Percentiles rank a stretch among this genome's conserved stretches.
Conservation (phyloP, 2,329 filamentous ascomycete genomes). For the Aulographum hederae region DNA sequence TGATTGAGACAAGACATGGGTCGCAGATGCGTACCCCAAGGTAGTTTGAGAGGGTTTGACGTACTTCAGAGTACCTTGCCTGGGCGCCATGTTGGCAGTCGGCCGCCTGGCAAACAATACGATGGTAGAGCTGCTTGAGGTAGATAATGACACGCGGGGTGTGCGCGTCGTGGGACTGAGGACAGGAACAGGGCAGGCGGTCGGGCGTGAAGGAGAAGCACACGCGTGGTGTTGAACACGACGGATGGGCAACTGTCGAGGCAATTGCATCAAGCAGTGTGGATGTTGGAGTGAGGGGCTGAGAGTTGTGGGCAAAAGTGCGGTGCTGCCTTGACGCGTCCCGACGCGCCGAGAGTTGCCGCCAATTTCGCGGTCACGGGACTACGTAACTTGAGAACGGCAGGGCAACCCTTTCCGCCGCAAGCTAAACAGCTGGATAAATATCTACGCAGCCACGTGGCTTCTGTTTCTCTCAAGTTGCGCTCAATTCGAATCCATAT, state of each 20-base stretch:
- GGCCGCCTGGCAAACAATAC: too few relatives aligned
- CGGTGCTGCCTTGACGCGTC: too few relatives aligned
- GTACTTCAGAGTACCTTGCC: slow-evolving; percentile 80
- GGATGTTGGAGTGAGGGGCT: too few relatives aligned
- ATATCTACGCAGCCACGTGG: too few relatives aligned
- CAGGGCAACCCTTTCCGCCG: too few relatives aligned
- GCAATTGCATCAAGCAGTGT: neutral
- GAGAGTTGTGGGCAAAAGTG: too few relatives aligned
- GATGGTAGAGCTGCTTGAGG: slow-evolving; percentile 5
- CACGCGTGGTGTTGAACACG: neutral
- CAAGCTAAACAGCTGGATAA: too few relatives aligned
- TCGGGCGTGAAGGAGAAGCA: neutral
- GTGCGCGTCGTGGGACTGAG: slow-evolving; percentile 2
- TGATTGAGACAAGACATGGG: neutral
- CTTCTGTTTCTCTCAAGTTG: too few relatives aligned
- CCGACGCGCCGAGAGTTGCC: too few relatives aligned
- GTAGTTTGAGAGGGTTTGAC: slow-evolving; percentile 58
- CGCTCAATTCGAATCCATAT: too few relatives aligned
- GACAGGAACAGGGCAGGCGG: neutral
- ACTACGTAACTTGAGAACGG: too few relatives aligned
- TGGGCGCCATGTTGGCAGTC: slow-evolving; percentile 28
- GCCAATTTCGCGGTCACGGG: too few relatives aligned
- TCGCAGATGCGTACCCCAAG: slow-evolving; percentile 41
- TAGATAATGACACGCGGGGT: slow-evolving; percentile 2
- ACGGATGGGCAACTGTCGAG: neutral